Percentiles rank a stretch among this genome's conserved stretches.
Evolutionary conservation across 2,329 filamentous ascomycete genomes (phyloP).

Genomic region (Hypomyces perniciosus): DNA sequence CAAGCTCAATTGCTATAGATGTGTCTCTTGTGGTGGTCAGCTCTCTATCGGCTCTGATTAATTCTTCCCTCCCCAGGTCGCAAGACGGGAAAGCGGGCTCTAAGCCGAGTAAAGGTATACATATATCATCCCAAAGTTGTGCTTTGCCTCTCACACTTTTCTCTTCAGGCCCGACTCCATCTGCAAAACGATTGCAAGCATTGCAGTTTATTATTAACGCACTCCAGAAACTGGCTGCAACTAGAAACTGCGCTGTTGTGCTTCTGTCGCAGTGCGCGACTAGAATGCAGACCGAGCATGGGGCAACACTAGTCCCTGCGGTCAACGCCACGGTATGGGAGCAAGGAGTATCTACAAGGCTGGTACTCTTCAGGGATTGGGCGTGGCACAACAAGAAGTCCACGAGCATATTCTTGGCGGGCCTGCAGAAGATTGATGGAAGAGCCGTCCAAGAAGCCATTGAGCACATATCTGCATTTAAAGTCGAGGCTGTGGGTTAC

Average conservation of each 20-base stretch:
- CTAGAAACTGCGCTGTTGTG: constrained; percentile 66
- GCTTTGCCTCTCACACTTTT: constrained; percentile 6
- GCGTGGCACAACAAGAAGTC: constrained; percentile 42
- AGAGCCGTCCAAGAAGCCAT: constrained; percentile 35
- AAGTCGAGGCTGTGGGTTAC: constrained; percentile 38
- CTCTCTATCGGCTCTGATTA: constrained; percentile 69
- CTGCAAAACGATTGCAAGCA: constrained; percentile 43
- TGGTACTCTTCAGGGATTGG: constrained; percentile 78
- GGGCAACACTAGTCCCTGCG: constrained; percentile 66
- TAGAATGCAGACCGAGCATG: constrained; percentile 62
- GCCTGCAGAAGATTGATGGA: constrained; percentile 60
- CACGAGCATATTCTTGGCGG: constrained; percentile 51
- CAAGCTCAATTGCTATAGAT: constrained; percentile 53
- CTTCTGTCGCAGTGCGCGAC: constrained; percentile 76
- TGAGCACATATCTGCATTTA: constrained; percentile 43
- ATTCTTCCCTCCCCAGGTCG: constrained; percentile 66
- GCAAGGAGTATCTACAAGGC: constrained; percentile 62
- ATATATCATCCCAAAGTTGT: background rate
- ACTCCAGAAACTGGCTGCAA: constrained; percentile 68
- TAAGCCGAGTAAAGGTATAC: constrained; percentile 37
- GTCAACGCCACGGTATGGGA: constrained; percentile 78
- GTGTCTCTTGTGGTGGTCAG: constrained; percentile 72
- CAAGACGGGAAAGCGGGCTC: constrained; percentile 32
- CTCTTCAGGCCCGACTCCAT: constrained; percentile 29
- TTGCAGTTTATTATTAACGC: constrained; percentile 61